phyloP scores from a whole-genome alignment of 2,329 filamentous ascomycete genomes.

The Pezicula rhizophila region DNA sequence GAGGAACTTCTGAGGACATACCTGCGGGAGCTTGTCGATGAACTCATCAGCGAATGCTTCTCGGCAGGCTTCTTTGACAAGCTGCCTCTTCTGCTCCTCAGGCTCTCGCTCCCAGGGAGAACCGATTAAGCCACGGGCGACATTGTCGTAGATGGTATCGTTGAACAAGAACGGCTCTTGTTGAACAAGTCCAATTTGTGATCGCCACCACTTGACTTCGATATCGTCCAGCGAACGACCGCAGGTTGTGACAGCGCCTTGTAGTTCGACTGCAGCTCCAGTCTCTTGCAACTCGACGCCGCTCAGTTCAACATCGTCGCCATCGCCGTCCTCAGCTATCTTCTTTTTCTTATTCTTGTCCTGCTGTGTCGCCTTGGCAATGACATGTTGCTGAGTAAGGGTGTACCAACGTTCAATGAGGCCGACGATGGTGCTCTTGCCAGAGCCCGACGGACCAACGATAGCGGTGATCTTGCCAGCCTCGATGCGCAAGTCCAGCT shows the following conservation, averaged over 20 bases:
- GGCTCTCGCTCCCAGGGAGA: slow-evolving; percentile 13
- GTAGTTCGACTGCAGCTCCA: too few species aligned
- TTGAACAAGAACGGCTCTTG: slow-evolving; percentile 49
- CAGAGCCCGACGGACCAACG: slow-evolving; percentile 36
- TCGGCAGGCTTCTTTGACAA: slow-evolving; percentile 38
- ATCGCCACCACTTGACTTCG: slow-evolving; percentile 34
- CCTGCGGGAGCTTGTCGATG: slow-evolving; percentile 44
- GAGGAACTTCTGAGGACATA: too few species aligned
- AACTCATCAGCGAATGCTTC: slow-evolving; percentile 53
- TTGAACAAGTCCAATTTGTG: slow-evolving; percentile 45
- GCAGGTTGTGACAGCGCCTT: too few species aligned
- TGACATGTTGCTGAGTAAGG: too few species aligned
- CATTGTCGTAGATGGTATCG: slow-evolving; percentile 32
- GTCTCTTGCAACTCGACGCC: slow-evolving; percentile 13
- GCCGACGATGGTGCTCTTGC: slow-evolving; percentile 35
- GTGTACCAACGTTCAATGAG: slow-evolving; percentile 38
- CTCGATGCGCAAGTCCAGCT: slow-evolving; percentile 25
- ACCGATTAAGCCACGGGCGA: slow-evolving; percentile 15
- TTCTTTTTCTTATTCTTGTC: too few species aligned
- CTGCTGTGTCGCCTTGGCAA: too few species aligned
- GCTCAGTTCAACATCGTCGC: too few species aligned
- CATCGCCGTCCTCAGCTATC: too few species aligned
- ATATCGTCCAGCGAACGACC: slow-evolving; percentile 14
- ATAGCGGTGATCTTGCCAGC: slow-evolving; percentile 34
- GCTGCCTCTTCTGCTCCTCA: slow-evolving; percentile 8